These are phyloP conservation scores for Nigrograna mackinnonii DNA, from an alignment of 2,329 filamentous ascomycete genomes.

Conservation along the genomic window DNA sequence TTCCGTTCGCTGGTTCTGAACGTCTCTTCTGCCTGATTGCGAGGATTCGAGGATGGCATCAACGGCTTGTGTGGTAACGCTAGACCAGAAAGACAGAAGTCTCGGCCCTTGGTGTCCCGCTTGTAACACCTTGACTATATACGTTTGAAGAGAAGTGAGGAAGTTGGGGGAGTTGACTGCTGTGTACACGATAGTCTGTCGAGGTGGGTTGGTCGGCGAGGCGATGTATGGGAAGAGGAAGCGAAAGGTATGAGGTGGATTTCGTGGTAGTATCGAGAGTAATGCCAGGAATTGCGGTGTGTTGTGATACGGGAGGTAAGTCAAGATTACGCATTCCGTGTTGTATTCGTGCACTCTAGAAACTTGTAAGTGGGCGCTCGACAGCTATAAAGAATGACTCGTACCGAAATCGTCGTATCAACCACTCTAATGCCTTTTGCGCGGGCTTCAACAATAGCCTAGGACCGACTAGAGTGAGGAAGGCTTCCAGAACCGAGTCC, in stretches of 20 bases:
- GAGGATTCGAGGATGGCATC: constrained; percentile 79
- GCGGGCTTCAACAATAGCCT: constrained; percentile 82
- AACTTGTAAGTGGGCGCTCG: constrained; percentile 8
- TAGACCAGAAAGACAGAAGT: constrained; percentile 88
- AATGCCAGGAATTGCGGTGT: constrained; percentile 83
- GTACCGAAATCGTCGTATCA: constrained; percentile 86
- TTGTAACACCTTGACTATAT: constrained; percentile 75
- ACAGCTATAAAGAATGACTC: constrained; percentile 24
- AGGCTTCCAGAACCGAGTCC: constrained; percentile 76
- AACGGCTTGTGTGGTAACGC: constrained; percentile 82
- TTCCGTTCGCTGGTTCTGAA: constrained; percentile 82
- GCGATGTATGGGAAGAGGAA: constrained; percentile 87
- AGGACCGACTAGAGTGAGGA: constrained; percentile 77
- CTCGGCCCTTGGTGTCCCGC: constrained; percentile 74
- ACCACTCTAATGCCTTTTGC: constrained; percentile 92
- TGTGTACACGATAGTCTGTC: constrained; percentile 81
- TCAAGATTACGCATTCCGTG: constrained; percentile 74
- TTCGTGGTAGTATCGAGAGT: constrained; percentile 81
- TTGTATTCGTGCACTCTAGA: constrained; percentile 88
- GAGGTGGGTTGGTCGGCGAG: constrained; percentile 74
- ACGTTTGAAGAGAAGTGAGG: constrained; percentile 74
- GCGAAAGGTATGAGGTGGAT: constrained; percentile 73
- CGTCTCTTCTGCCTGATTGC: constrained; percentile 73
- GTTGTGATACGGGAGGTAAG: constrained; percentile 91
- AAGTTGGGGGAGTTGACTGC: constrained; percentile 79